A percentile compares a stretch with the other conserved stretches of the same genome.
These are phyloP conservation scores for Carpinus viminea DNA, from an alignment of 306 rosid species.

Conservation along the genomic window DNA sequence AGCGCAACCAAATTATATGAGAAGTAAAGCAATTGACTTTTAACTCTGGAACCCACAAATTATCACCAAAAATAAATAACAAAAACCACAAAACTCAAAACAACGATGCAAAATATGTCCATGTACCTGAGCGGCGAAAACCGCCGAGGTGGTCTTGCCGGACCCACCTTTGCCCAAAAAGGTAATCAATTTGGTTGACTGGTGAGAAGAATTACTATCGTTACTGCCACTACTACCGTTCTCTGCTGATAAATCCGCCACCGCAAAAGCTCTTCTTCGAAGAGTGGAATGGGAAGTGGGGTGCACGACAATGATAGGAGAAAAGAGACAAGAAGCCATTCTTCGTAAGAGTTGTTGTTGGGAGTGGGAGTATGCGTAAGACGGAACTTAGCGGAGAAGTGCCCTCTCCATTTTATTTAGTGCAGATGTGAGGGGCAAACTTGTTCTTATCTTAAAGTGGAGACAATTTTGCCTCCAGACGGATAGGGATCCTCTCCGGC, in stretches of 20 bases:
- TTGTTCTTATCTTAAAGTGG: too few species aligned
- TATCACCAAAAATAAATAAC: not conserved
- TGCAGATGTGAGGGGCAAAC: too few species aligned
- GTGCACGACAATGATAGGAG: slow-evolving; percentile 27
- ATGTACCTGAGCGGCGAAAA: slow-evolving; percentile 84
- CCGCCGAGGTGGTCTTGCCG: slow-evolving; percentile 85
- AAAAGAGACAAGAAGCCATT: slow-evolving; percentile 36
- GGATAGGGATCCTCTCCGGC: too few species aligned
- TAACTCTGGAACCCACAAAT: not conserved
- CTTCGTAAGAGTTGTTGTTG: not conserved
- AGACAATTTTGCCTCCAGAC: too few species aligned
- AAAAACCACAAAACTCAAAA: not conserved
- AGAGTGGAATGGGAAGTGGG: slow-evolving; percentile 28
- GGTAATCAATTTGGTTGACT: slow-evolving; percentile 62
- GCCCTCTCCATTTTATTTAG: too few species aligned
- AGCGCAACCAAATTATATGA: not conserved
- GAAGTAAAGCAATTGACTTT: not conserved
- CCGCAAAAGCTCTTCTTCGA: slow-evolving; percentile 19
- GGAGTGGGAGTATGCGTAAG: too few species aligned
- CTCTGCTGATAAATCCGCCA: slow-evolving; percentile 39
- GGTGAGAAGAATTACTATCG: slow-evolving; percentile 29
- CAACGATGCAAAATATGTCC: not conserved
- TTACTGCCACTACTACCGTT: not conserved
- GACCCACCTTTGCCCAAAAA: slow-evolving; percentile 98
- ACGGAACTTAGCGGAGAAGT: too few species aligned